Percentiles rank a stretch among this genome's conserved stretches.
Conservation (phyloP, 2,329 filamentous ascomycete genomes). For the Chrysoporthe cubensis region DNA sequence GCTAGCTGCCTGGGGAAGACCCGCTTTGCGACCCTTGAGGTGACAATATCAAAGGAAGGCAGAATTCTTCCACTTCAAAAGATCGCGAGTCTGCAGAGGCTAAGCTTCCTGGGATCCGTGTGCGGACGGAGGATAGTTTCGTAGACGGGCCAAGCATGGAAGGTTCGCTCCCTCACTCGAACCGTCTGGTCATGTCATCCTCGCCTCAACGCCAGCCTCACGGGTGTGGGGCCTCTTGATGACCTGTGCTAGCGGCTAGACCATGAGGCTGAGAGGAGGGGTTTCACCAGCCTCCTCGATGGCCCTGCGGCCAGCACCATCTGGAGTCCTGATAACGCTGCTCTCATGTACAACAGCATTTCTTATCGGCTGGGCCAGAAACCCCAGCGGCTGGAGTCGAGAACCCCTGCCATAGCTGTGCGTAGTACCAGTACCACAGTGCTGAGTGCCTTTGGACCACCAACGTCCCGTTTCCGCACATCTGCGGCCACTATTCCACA, state of each 20-base stretch:
- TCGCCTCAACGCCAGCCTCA: constrained; percentile 10
- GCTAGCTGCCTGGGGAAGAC: constrained; percentile 15
- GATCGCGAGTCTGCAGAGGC: not conserved
- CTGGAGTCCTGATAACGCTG: not conserved
- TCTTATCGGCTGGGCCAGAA: not conserved
- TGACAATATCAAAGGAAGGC: constrained; percentile 14
- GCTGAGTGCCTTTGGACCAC: not conserved
- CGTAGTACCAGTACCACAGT: no score
- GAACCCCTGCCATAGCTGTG: not conserved
- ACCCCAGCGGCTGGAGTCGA: not conserved
- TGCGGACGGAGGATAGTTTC: not conserved
- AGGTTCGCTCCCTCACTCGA: not conserved
- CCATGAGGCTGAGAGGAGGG: constrained; percentile 23
- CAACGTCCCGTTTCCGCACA: no score
- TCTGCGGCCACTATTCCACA: not conserved
- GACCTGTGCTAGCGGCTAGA: constrained; percentile 2
- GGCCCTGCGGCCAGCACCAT: not conserved
- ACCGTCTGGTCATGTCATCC: not conserved
- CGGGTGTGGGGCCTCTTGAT: not conserved
- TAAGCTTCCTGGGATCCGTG: not conserved
- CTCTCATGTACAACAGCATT: not conserved
- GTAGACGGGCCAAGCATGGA: not conserved
- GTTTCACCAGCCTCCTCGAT: constrained; percentile 6
- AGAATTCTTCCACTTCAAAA: not conserved
- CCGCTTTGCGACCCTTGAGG: constrained; percentile 23